Evolutionary conservation across 2,329 filamentous ascomycete genomes (phyloP), one percentile per base, ranked within the genome.

Genomic region (Diaporthe australafricana): DNA sequence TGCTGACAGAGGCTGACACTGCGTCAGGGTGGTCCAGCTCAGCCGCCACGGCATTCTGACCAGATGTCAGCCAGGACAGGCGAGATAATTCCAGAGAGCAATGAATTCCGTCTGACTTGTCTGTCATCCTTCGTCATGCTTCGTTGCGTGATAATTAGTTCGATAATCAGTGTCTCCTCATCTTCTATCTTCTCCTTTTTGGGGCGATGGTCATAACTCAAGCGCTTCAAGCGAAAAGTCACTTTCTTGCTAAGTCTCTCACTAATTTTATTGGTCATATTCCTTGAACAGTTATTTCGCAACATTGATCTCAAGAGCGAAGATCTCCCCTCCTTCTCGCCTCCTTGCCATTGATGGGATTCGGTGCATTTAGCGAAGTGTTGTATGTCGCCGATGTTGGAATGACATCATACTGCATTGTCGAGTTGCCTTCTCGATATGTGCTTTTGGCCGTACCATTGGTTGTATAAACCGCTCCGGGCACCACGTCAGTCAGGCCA

Each of bases 401-500:
- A 22, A 80, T 72, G 1, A 82, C 76, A 1, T 75, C 72, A 70
- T 75, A 82, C 76, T 82, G 80, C 32, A 83, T 71, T 1, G 81
- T 83, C 0, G 74, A 73, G 42, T 81, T 82, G 5, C 82, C 82
- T 75, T 87, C 81, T 5, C 84, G 83, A 75, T 86, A 86, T 5
- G 83, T 86, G 48, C 85, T 84, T 62, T 74, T 77, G 17, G 76
- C 70, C 5, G 81, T 77, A 0, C 86, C 86, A 16, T 78, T 75
- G 0, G 85, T 86, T 11, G 77, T 75, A 72, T 84, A 86, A 3
- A 52, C 65, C 40, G 40, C 42, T 17, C 40, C 70, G 35, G 55
- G 42, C 8, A 67, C 50, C 42, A 77, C 76, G 12, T 87, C 87
- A 1, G 84, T 86, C 53, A 77, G 76, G 12, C 88, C 88, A 2